Percentiles rank a stretch among this genome's conserved stretches.
Evolutionary conservation across 768 basidiomycete genomes (phyloP).

Genomic region (Chlorophyllum brunneum): DNA sequence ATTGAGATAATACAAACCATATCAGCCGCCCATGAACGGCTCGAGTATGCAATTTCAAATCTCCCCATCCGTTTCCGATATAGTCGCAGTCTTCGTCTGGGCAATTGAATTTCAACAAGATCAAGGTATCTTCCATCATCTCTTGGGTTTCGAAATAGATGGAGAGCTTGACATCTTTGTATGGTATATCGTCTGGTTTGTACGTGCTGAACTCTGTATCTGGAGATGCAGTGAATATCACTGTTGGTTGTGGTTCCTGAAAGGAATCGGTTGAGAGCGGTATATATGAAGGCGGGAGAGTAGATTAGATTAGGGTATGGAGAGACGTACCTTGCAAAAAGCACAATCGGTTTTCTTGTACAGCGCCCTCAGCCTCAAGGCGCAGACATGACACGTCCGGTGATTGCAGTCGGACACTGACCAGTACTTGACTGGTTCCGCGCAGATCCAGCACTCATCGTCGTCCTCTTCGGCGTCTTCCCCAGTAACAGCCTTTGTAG

Average conservation of each 20-base stretch:
- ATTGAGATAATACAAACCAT: slow-evolving; percentile 53
- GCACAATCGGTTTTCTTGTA: slow-evolving; percentile 95
- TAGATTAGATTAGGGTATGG: neutral
- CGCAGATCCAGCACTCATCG: slow-evolving; percentile 89
- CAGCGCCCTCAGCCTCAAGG: slow-evolving; percentile 79
- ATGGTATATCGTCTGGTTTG: slow-evolving; percentile 48
- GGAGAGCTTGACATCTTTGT: slow-evolving; percentile 68
- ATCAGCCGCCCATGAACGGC: slow-evolving; percentile 71
- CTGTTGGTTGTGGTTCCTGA: slow-evolving; percentile 66
- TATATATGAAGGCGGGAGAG: neutral
- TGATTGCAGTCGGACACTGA: slow-evolving; percentile 90
- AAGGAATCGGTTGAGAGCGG: neutral
- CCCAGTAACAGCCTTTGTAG: slow-evolving; percentile 6
- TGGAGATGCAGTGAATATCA: slow-evolving; percentile 72
- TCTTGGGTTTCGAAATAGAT: slow-evolving; percentile 87
- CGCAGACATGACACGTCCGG: slow-evolving; percentile 92
- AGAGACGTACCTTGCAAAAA: slow-evolving; percentile 86
- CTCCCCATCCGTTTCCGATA: slow-evolving; percentile 84
- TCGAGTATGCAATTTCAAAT: slow-evolving; percentile 82
- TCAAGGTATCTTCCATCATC: slow-evolving; percentile 93
- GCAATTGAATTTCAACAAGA: slow-evolving; percentile 93
- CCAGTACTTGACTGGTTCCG: slow-evolving; percentile 89
- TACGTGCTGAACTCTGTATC: slow-evolving; percentile 61
- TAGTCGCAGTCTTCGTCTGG: slow-evolving; percentile 82
- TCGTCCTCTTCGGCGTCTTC: slow-evolving; percentile 21